These are phyloP conservation scores for Cairneyella variabilis DNA, from an alignment of 495 filamentous ascomycete genomes.

Conservation along the genomic window DNA sequence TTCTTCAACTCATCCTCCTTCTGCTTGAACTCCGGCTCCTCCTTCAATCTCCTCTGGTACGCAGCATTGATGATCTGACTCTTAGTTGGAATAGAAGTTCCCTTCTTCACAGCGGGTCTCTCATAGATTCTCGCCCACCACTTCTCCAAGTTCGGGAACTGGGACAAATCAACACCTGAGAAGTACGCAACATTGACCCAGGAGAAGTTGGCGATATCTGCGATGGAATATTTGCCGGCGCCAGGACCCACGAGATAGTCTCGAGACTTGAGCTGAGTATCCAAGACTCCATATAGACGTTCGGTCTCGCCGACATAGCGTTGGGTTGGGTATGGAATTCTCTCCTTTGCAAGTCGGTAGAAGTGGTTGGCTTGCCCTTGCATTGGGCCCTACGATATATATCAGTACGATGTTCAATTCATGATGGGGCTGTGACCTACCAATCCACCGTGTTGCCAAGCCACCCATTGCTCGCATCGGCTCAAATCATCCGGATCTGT, in stretches of 20 bases:
- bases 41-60: constrained; percentile 40
- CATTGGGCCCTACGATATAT: constrained; percentile 76
- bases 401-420: constrained; percentile 27
- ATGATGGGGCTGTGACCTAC: constrained; percentile 34
- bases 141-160: constrained; percentile 65
- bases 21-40: constrained; percentile 45
- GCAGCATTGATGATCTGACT: constrained; percentile 13
- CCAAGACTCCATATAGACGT: constrained; percentile 72
- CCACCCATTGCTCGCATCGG: constrained; percentile 73
- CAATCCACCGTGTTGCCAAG: constrained; percentile 58
- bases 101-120: constrained; percentile 65
- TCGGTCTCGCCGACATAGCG: constrained; percentile 76
- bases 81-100: constrained; percentile 56
- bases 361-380: constrained; percentile 90
- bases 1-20: constrained; percentile 59
- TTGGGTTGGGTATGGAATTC: constrained; percentile 70
- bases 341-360: constrained; percentile 68
- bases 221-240: constrained; percentile 65
- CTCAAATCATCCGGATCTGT: constrained; percentile 53
- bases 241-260: constrained; percentile 62
- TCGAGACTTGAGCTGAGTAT: constrained; percentile 55
- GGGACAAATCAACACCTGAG: constrained; percentile 61
- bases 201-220: constrained; percentile 69
- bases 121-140: constrained; percentile 59
- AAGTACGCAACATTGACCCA: constrained; percentile 49